Base-by-base conservation (phyloP, 148 eudicot species). In the Amaranthus cruentus region DNA sequence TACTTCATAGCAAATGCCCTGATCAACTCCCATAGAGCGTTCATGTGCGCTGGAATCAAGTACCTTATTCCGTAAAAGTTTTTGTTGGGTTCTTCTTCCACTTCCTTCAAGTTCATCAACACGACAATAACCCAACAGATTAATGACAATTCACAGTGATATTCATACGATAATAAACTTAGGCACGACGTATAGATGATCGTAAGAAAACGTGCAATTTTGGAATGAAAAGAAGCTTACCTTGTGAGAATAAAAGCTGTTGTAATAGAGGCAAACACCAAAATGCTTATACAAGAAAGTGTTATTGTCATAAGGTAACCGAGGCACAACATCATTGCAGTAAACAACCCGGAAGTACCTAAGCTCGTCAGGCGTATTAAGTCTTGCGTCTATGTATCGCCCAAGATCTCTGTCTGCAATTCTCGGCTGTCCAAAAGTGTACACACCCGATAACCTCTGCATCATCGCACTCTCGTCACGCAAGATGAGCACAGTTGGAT, bases 401-500 rank as follows among this genome's bases (percentile, higher is more conserved):
- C 87, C 89, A 48, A 90, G 85, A 15, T 64, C 65, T 47, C 44
- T 58, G 69, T 93, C 85, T 47, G 90, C 98, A 58, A 93, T 84
- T 60, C 90, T 87, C 0, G 98, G 98, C 72, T 93, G 96, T 14
- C 98, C 98, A 57, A 84, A 93, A 8, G 96, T 93, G 70, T 90
- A 90, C 6, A 93, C 79, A 1, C 81, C 93, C 67, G 79, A 80
- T 65, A 88, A 51, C 54, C 84, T 86, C 53, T 66, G 47, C 68
- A 93, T 42, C 71, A 90, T 9, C 11, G 28, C 63, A 0, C 6
- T 70, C 84, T 90, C 96, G 5, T 75, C 67, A 47, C 87, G 88
- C 11, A 86, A 48, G 9, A 81, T 81, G 55, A 93, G 75, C 66
- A 88, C 76, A 6, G 87, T 83, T 0, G 82, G 84, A 47, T 88